Base-by-base conservation (phyloP, 306 rosid genomes). In the Alnus glutinosa region DNA sequence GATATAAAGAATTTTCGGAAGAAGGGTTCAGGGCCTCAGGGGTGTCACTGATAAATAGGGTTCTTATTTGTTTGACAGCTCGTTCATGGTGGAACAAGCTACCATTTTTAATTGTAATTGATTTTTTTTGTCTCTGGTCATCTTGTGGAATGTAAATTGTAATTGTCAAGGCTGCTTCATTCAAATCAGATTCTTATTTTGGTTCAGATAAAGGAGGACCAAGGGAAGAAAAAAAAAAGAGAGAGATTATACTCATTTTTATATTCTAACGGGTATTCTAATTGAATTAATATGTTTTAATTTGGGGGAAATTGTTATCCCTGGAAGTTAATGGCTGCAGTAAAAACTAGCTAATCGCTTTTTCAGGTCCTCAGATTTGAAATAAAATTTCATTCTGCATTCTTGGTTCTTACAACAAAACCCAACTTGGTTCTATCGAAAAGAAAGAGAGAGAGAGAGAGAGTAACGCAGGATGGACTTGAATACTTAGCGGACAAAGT, bases 71-170 rank as follows among this genome's bases (percentile, higher is more conserved):
- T 82, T 83, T 63, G 76, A 80, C 86, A 76, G 86, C 89, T 81
- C 88, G 86, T 88, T 85, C 72, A 30, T 37, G 52, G 47, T 47
- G 62, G 82, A 86, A 78, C 95, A 88, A 77, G 93, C 92, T 73
- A 78, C 85, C 82, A 75, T 83, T 89, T 75, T 86, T 84, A 77
- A 83, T 37, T 79, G 91, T 85, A 87, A 88, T 89, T 88, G 89
- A 87, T 79, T 84, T 70, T 66, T 80, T 72, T 58, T 77, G 10
- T 75, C 58, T 71, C 57, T 18, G 79, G 82, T 80, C 87, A 67
- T 75, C 83, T 68, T 28, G 55, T 78, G 85, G 84, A 78, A 75
- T 88, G 94, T 89, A 90, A 78, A 89, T 87, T 89, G 77, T 89
- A 77, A 82, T 71, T 79, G 77, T 30, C 71, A 66, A 80, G 91